A percentile compares a stretch with the other conserved stretches of the same genome.
Conservation (phyloP, 331 rosid genomes). For the Malus hybrid region DNA sequence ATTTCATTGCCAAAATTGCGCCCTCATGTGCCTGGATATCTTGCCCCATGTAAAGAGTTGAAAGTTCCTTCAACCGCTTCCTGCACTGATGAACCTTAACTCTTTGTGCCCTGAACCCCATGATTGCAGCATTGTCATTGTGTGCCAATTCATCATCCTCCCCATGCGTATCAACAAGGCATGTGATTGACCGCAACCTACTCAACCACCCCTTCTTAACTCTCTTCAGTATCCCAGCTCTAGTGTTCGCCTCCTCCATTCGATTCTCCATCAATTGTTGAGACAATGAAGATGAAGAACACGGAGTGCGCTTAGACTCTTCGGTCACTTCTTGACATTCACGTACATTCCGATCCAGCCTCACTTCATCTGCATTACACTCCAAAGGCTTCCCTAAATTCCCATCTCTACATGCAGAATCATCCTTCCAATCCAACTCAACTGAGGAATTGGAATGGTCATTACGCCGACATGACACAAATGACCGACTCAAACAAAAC, state of each 20-base stretch:
- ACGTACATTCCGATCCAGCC: conserved; percentile 14
- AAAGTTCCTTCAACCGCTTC: conserved; percentile 80
- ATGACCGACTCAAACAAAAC: conserved; percentile 49
- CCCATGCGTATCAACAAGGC: conserved; percentile 44
- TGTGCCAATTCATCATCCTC: conserved; percentile 20
- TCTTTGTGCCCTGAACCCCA: conserved; percentile 45
- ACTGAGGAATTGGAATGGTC: conserved; percentile 23
- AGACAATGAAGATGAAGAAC: conserved; percentile 33
- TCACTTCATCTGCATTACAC: conserved; percentile 29
- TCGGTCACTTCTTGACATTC: conserved; percentile 28
- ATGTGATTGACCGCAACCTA: conserved; percentile 58
- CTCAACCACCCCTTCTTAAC: conserved; percentile 51
- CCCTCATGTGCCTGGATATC: conserved; percentile 92
- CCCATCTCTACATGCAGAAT: conserved; percentile 23
- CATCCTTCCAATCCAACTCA: conserved; percentile 24
- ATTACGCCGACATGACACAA: conserved; percentile 33
- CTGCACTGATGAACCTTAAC: conserved; percentile 64
- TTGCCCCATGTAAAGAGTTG: conserved; percentile 83
- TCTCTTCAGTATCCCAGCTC: conserved; percentile 10
- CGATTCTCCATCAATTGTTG: conserved; percentile 24
- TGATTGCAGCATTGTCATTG: conserved; percentile 12
- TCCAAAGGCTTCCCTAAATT: conserved; percentile 9
- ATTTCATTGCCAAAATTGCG: conserved; percentile 79
- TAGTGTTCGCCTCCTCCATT: conserved; percentile 12
- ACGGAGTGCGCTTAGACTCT: conserved; percentile 18